Percentiles rank a stretch among this genome's conserved stretches.
Evolutionary conservation across 768 basidiomycete genomes (phyloP).

Genomic region (Suillus clintonianus): DNA sequence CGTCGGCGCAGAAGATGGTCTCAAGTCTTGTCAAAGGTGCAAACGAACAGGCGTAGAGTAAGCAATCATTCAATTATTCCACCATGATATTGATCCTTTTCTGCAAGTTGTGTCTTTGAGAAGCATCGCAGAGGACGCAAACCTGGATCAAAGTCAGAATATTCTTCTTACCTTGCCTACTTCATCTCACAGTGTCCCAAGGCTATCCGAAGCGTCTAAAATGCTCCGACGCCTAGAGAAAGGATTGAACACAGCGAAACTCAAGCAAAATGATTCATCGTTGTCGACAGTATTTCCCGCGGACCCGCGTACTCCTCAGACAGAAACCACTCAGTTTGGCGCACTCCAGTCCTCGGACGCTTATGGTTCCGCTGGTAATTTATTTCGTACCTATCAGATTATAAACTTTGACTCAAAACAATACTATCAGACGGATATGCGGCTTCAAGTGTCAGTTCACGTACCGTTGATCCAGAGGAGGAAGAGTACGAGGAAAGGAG

Average conservation of each 20-base stretch:
- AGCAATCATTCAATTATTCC: constrained; percentile 29
- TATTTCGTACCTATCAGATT: not conserved
- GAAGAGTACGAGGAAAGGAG: constrained; percentile 65
- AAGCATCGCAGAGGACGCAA: constrained; percentile 88
- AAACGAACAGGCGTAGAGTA: constrained; percentile 78
- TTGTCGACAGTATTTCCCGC: constrained; percentile 35
- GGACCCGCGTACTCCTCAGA: constrained; percentile 26
- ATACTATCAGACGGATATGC: constrained; percentile 10
- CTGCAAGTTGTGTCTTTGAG: constrained; percentile 75
- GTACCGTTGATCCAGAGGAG: constrained; percentile 48
- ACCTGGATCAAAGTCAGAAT: constrained; percentile 80
- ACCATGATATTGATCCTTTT: constrained; percentile 15
- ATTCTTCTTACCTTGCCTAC: constrained; percentile 9
- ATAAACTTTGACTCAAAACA: not conserved
- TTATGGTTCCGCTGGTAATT: constrained; percentile 28
- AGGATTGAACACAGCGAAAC: constrained; percentile 73
- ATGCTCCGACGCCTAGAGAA: constrained; percentile 88
- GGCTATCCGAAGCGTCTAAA: constrained; percentile 86
- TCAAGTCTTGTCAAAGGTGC: constrained; percentile 81
- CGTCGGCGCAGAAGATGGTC: constrained; percentile 85
- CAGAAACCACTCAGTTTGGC: constrained; percentile 27
- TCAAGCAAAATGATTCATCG: constrained; percentile 54
- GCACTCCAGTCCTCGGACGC: constrained; percentile 30
- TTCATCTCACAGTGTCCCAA: constrained; percentile 27
- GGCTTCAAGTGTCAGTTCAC: constrained; percentile 19